phyloP scores from a whole-genome alignment of 306 rosid genomes.

The Quercus wislizeni region DNA sequence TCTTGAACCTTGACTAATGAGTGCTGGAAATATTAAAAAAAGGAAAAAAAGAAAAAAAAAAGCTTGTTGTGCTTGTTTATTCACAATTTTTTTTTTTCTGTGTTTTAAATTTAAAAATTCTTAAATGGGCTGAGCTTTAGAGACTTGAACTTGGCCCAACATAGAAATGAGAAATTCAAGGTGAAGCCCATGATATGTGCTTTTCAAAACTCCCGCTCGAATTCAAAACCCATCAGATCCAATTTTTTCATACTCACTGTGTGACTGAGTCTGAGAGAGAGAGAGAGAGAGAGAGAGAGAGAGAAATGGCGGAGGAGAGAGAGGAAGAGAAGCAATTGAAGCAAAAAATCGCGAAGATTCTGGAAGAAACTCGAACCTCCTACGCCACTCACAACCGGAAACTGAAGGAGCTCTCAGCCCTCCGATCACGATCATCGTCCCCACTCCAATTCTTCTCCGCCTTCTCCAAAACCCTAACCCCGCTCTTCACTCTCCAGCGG shows the following conservation, averaged over 20 bases:
- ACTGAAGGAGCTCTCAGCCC: conserved; percentile 71
- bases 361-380: conserved; percentile 69
- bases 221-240: conserved; percentile 38
- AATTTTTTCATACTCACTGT: neutral
- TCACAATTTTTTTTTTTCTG: too few species aligned
- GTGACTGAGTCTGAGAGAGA: neutral
- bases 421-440: conserved; percentile 53
- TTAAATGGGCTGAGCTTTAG: too few species aligned
- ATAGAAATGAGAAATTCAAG: neutral
- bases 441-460: conserved; percentile 56
- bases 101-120: too few species aligned
- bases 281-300: conserved; percentile 11
- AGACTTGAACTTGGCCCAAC: too few species aligned
- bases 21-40: too few species aligned
- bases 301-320: conserved; percentile 36
- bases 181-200: neutral
- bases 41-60: too few species aligned
- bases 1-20: too few species aligned
- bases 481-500: conserved; percentile 66
- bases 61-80: too few species aligned
- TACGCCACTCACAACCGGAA: conserved; percentile 83
- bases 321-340: conserved; percentile 36
- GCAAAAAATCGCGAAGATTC: conserved; percentile 53
- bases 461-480: conserved; percentile 58
- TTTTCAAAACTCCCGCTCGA: conserved; percentile 49